Evolutionary conservation across 805 yeast genomes (phyloP).

Genomic region (Cyberlindnera saturnus): DNA sequence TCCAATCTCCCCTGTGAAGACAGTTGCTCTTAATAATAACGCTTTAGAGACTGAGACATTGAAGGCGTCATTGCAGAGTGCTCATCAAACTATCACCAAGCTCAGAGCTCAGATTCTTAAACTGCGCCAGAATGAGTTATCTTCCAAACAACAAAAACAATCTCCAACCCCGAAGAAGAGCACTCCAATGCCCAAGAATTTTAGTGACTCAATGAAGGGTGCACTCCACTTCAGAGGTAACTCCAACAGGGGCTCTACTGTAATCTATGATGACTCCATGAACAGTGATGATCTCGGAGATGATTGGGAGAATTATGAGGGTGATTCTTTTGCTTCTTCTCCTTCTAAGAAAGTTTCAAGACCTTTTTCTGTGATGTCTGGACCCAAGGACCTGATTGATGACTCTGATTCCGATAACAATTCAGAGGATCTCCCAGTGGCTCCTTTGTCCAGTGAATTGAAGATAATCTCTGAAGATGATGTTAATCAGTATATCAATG

Average conservation of each 20-base stretch:
- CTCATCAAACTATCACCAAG: conserved; percentile 56
- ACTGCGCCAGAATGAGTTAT: conserved; percentile 21
- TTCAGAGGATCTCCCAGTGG: conserved; percentile 11
- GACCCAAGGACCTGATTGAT: conserved; percentile 11
- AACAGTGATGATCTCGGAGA: conserved; percentile 12
- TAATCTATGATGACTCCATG: conserved; percentile 19
- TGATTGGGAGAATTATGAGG: conserved; percentile 26
- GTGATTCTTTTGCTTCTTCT: conserved; percentile 15
- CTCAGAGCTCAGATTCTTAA: conserved; percentile 36
- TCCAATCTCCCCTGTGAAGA: conserved; percentile 28
- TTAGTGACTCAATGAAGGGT: conserved; percentile 12
- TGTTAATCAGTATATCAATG: conserved; percentile 26
- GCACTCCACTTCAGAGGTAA: conserved; percentile 16
- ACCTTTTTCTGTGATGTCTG: conserved; percentile 12
- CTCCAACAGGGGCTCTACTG: conserved; percentile 21
- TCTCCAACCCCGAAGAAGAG: conserved; percentile 7
- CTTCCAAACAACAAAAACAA: conserved; percentile 8
- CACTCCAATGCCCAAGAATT: conserved; percentile 14
- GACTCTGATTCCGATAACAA: conserved; percentile 24
- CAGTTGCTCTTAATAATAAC: conserved; percentile 34
- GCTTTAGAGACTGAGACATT: conserved; percentile 62
- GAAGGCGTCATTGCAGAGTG: conserved; percentile 56
- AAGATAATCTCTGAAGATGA: conserved; percentile 16
- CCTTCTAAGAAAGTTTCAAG: conserved; percentile 14
- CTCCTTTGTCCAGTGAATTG: conserved; percentile 21